Conservation (phyloP, 129 eudicot species). For the Kitagawia praeruptora region DNA sequence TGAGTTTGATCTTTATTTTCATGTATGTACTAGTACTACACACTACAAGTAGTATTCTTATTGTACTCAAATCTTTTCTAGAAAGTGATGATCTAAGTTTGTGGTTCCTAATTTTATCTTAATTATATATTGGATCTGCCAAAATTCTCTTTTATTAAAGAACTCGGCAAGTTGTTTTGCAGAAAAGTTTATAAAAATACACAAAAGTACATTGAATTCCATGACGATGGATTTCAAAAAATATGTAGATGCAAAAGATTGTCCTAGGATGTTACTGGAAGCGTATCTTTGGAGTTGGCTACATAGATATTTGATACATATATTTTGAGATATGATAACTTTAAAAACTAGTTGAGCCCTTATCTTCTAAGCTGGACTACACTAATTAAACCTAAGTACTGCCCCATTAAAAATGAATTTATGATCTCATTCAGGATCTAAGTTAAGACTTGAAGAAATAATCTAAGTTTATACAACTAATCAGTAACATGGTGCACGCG, state of each 20-base stretch:
- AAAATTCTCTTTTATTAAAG: too few species aligned
- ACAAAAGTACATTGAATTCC: neutral
- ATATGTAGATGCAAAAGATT: neutral
- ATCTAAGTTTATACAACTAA: too few species aligned
- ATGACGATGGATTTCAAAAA: neutral
- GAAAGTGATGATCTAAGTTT: neutral
- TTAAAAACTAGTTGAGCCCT: neutral
- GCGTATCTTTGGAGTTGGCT: neutral
- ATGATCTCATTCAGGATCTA: too few species aligned
- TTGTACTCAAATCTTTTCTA: neutral
- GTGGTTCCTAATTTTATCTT: neutral
- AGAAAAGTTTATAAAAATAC: neutral
- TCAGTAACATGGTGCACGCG: too few species aligned
- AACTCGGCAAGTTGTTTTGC: neutral
- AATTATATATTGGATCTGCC: neutral
- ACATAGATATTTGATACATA: neutral
- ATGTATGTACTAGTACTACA: neutral
- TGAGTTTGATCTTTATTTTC: neutral
- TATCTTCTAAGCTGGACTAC: neutral
- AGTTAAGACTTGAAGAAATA: too few species aligned
- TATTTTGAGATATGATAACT: neutral
- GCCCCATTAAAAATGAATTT: too few species aligned
- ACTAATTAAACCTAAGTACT: neutral
- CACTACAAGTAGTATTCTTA: neutral
- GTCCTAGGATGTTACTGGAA: neutral